Base-by-base conservation (phyloP, 2,329 filamentous ascomycete genomes). In the Biscogniauxia sp. region DNA sequence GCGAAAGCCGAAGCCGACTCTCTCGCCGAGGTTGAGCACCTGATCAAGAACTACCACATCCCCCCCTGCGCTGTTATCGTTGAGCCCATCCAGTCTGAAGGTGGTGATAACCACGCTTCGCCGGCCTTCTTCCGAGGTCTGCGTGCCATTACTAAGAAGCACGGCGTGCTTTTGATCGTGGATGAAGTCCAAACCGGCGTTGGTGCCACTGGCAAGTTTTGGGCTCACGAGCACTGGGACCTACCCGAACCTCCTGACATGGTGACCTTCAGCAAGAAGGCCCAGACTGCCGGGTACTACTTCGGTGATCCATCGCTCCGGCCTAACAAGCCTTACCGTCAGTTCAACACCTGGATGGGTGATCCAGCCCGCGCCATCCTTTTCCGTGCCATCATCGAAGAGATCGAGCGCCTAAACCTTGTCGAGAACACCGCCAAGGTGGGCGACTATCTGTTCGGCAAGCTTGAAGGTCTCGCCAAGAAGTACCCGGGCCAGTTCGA, bases 301-400 rank as follows among this genome's bases (percentile, higher is more conserved):
- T 97, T 88, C 74, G 89, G 89, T 63, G 89, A 95, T 82, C 84
- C 86, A 9, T 87, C 86, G 51, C 83, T 97, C 68, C 84, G 91
- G 13, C 93, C 93, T 64, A 96, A 96, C 82, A 93, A 93, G 84
- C 90, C 93, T 5, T 97, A 96, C 82, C 88, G 93, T 64, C 93
- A 97, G 79, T 97, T 97, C 84, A 97, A 97, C 83, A 97, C 92
- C 54, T 97, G 93, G 93, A 96, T 97, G 89, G 93, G 93, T 70
- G 93, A 97, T 79, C 93, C 93, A 17, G 88, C 90, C 15, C 88
- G 92, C 62, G 92, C 90, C 17, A 80, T 97, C 62, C 83, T 97
- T 67, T 96, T 96, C 88, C 87, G 90, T 65, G 89, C 87, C 71
- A 96, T 97, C 78, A 85, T 94, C 73, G 78, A 90, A 61, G 92